Percentiles rank a stretch among this genome's conserved stretches.
These are phyloP conservation scores for Bryoerythrophyllum caledonicum DNA, from an alignment of 225 moss, liverwort and hornwort species.

Conservation along the genomic window DNA sequence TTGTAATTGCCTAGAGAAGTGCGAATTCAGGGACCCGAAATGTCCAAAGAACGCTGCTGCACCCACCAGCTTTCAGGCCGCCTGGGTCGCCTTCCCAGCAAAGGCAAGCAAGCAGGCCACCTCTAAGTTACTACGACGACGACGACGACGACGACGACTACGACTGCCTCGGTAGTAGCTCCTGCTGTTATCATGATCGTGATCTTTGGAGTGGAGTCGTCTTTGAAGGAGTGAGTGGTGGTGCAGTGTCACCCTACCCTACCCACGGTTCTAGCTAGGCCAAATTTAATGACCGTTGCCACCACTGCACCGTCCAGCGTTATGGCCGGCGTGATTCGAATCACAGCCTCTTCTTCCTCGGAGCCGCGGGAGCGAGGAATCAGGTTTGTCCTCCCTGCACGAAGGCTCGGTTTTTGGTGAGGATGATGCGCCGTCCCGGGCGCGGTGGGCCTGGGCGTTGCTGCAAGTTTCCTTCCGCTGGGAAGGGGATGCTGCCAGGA, in stretches of 20 bases:
- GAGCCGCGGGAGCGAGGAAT: too few species aligned
- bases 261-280: background rate
- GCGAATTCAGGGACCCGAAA: background rate
- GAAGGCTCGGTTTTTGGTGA: background rate
- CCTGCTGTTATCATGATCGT: background rate
- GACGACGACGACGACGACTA: too few species aligned
- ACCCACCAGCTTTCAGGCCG: background rate
- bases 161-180: background rate
- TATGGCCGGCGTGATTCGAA: constrained; percentile 14
- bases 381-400: background rate
- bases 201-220: background rate
- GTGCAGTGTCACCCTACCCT: too few species aligned
- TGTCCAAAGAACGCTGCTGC: background rate
- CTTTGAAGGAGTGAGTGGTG: too few species aligned
- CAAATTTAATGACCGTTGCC: constrained; percentile 19
- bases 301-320: constrained; percentile 10
- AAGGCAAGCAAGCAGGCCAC: background rate
- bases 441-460: constrained; percentile 16
- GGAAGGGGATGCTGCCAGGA: constrained; percentile 1
- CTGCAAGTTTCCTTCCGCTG: background rate
- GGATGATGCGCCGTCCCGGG: background rate
- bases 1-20: background rate
- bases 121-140: too few species aligned
- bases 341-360: background rate
- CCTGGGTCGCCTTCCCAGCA: background rate